Percentiles rank a stretch among this genome's conserved stretches.
These are phyloP conservation scores for Passiflora organensis DNA, from an alignment of 345 rosid species.

Conservation along the genomic window DNA sequence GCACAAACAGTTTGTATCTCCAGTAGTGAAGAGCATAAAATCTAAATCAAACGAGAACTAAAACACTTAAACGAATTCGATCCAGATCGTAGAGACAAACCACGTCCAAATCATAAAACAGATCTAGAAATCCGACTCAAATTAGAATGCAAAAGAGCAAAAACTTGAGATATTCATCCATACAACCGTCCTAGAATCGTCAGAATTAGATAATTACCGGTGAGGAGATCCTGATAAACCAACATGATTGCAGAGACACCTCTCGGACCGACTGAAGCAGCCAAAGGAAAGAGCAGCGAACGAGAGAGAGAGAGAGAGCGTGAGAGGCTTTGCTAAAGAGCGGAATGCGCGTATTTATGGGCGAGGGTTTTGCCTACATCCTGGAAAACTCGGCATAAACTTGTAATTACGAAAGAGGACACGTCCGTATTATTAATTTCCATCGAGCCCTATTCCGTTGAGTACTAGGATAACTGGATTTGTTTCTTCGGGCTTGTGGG, in stretches of 20 bases:
- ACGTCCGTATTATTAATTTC: too few relatives aligned
- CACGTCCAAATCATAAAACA: neutral
- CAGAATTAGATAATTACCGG: slow-evolving; percentile 32
- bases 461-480: too few relatives aligned
- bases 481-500: too few relatives aligned
- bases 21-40: too few relatives aligned
- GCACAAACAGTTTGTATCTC: too few relatives aligned
- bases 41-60: slow-evolving; percentile 16
- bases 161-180: too few relatives aligned
- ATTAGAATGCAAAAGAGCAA: too few relatives aligned
- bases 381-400: neutral
- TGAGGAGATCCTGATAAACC: slow-evolving; percentile 82
- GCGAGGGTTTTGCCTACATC: slow-evolving; percentile 36
- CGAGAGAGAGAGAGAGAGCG: slow-evolving; percentile 29
- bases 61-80: too few relatives aligned
- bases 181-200: neutral
- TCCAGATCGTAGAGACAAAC: too few relatives aligned
- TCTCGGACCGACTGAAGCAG: slow-evolving; percentile 19
- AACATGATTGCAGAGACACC: slow-evolving; percentile 61
- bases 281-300: slow-evolving; percentile 28
- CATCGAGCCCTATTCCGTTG: too few relatives aligned
- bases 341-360: slow-evolving; percentile 16
- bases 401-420: slow-evolving; percentile 12
- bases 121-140: too few relatives aligned
- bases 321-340: fast-evolving